Conservation (phyloP, 2,329 filamentous ascomycete genomes). For the Fonsecaea monophora region DNA sequence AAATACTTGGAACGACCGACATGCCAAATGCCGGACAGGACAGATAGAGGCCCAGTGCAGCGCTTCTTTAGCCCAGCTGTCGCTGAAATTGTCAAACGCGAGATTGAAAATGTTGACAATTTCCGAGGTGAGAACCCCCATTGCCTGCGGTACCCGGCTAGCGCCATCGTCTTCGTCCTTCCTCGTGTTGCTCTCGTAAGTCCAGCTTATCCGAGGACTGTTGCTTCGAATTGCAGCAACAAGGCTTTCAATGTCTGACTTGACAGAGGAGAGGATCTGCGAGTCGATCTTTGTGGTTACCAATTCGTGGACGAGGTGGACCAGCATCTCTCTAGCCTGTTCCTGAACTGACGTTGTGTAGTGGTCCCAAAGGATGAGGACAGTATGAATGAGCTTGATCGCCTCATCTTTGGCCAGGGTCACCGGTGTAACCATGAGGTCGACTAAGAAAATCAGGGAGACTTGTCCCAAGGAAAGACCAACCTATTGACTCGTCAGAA, state of each 20-base stretch:
- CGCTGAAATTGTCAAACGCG: slow-evolving; percentile 83
- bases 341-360: slow-evolving; percentile 95
- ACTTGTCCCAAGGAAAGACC: slow-evolving; percentile 92
- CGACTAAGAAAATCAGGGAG: slow-evolving; percentile 89
- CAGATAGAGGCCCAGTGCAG: slow-evolving; percentile 97
- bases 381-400: slow-evolving; percentile 85
- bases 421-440: slow-evolving; percentile 92
- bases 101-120: slow-evolving; percentile 85
- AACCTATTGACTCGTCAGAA: slow-evolving; percentile 53
- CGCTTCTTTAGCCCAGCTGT: slow-evolving; percentile 88
- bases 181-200: slow-evolving; percentile 89
- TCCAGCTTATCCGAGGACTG: slow-evolving; percentile 85
- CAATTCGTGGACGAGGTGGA: slow-evolving; percentile 94
- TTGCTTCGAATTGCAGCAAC: slow-evolving; percentile 86
- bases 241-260: slow-evolving; percentile 81
- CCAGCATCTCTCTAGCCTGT: slow-evolving; percentile 95
- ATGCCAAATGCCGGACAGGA: slow-evolving; percentile 91
- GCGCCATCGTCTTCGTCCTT: slow-evolving; percentile 73
- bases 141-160: slow-evolving; percentile 82
- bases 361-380: slow-evolving; percentile 95
- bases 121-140: slow-evolving; percentile 82
- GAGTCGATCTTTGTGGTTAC: slow-evolving; percentile 82
- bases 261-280: slow-evolving; percentile 69
- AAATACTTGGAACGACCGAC: slow-evolving; percentile 96
- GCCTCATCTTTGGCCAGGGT: slow-evolving; percentile 79